Evolutionary conservation across 2,329 filamentous ascomycete species (phyloP).

Genomic region (Pezicula radicicola): DNA sequence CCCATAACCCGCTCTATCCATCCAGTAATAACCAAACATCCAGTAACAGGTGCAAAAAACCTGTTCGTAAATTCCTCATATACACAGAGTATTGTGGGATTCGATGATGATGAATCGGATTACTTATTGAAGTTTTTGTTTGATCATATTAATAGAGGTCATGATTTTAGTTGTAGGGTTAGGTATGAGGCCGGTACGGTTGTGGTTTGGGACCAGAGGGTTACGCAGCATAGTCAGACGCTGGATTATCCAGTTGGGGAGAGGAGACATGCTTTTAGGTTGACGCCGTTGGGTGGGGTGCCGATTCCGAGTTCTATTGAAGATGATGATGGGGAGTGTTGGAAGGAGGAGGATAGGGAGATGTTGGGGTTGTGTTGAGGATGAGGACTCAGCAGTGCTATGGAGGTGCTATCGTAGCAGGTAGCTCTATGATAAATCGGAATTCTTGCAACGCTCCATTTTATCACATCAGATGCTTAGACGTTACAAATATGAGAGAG

Average conservation of each 20-base stretch:
- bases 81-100: conserved; percentile 37
- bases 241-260: conserved; percentile 22
- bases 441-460: too few species aligned
- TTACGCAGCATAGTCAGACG: conserved; percentile 29
- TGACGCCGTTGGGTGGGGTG: conserved; percentile 23
- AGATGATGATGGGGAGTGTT: conserved; percentile 22
- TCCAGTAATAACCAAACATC: conserved; percentile 75
- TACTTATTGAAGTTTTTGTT: conserved; percentile 70
- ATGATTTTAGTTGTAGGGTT: conserved; percentile 68
- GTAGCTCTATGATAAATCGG: too few species aligned
- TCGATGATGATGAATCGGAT: conserved; percentile 72
- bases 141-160: conserved; percentile 64
- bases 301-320: conserved; percentile 21
- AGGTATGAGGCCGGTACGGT: conserved; percentile 75
- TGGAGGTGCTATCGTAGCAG: too few species aligned
- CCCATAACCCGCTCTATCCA: conserved; percentile 71
- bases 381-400: too few species aligned
- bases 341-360: conserved; percentile 12
- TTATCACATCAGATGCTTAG: too few species aligned
- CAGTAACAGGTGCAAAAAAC: conserved; percentile 75
- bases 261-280: conserved; percentile 22
- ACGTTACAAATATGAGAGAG: too few species aligned
- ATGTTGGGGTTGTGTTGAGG: conserved; percentile 13
- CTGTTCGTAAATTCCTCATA: conserved; percentile 79
- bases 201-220: conserved; percentile 73